A percentile compares a stretch with the other conserved stretches of the same genome.
These are phyloP conservation scores for Chlamydomonas eustigma DNA, from an alignment of 139 green algal genomes.

Conservation along the genomic window DNA sequence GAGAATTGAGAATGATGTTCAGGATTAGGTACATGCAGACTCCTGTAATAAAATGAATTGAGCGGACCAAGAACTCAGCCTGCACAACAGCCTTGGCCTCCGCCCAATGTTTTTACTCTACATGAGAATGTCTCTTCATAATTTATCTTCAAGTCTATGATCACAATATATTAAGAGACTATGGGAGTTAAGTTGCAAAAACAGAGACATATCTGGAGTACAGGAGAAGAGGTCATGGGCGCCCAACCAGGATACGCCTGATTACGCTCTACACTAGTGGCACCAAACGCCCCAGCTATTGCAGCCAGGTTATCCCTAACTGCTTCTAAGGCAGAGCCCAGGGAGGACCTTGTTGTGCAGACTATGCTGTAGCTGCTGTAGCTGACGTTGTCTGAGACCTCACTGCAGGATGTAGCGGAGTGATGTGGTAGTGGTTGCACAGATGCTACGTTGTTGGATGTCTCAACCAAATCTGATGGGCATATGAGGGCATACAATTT, in stretches of 20 bases:
- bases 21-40: too few relatives aligned
- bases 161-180: neutral
- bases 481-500: too few relatives aligned
- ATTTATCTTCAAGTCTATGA: too few relatives aligned
- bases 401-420: too few relatives aligned
- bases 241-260: slow-evolving; percentile 70
- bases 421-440: slow-evolving; percentile 20
- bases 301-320: slow-evolving; percentile 43
- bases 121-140: too few relatives aligned
- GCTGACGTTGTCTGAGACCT: neutral
- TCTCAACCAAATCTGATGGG: slow-evolving; percentile 43
- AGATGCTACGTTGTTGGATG: slow-evolving; percentile 67
- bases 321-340: slow-evolving; percentile 51
- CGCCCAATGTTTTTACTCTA: too few relatives aligned
- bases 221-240: slow-evolving; percentile 41
- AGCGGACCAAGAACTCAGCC: too few relatives aligned
- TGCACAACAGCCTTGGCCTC: too few relatives aligned
- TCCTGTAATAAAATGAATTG: too few relatives aligned
- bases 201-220: slow-evolving; percentile 37
- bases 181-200: neutral
- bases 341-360: slow-evolving; percentile 53
- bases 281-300: slow-evolving; percentile 6
- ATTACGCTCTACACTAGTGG: slow-evolving; percentile 24
- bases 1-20: too few relatives aligned
- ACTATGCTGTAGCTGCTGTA: slow-evolving; percentile 25